phyloP scores from a whole-genome alignment of 1,284 basidiomycete species.

The Trichosporon asahii region DNA sequence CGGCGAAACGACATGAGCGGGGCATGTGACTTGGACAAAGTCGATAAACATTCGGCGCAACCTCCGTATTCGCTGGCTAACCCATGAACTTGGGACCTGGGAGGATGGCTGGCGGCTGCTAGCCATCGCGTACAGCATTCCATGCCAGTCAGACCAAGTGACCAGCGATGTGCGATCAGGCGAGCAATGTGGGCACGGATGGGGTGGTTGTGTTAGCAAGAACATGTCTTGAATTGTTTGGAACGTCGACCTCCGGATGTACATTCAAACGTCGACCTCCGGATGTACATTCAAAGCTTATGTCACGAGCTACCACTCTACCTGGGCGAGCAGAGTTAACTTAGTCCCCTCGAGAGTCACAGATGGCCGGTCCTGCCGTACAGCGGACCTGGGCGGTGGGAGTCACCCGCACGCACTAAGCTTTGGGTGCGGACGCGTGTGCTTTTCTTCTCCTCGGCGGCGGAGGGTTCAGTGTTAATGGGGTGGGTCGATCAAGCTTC shows the following conservation, averaged over 20 bases:
- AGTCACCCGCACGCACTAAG: neutral
- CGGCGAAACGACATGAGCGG: neutral
- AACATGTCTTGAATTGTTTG: neutral
- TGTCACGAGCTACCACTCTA: neutral
- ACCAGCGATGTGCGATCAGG: neutral
- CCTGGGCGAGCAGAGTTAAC: neutral
- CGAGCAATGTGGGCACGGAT: neutral
- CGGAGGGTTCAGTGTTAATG: neutral
- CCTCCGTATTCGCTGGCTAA: neutral
- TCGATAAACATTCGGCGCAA: neutral
- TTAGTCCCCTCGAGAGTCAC: neutral
- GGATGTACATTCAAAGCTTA: neutral
- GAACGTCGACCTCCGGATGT: neutral
- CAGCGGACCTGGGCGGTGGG: neutral
- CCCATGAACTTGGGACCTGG: neutral
- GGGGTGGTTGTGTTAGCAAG: neutral
- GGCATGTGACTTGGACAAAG: neutral
- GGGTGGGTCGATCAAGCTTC: neutral
- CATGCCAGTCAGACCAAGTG: neutral
- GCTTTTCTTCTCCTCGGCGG: neutral
- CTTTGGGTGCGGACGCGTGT: neutral
- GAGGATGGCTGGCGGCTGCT: neutral
- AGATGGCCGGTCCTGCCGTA: conserved; percentile 8
- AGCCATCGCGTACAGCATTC: neutral
- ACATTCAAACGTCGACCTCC: neutral